These are phyloP conservation scores for Adansonia madagascariensis DNA, from an alignment of 441 rosid genomes.

Conservation along the genomic window DNA sequence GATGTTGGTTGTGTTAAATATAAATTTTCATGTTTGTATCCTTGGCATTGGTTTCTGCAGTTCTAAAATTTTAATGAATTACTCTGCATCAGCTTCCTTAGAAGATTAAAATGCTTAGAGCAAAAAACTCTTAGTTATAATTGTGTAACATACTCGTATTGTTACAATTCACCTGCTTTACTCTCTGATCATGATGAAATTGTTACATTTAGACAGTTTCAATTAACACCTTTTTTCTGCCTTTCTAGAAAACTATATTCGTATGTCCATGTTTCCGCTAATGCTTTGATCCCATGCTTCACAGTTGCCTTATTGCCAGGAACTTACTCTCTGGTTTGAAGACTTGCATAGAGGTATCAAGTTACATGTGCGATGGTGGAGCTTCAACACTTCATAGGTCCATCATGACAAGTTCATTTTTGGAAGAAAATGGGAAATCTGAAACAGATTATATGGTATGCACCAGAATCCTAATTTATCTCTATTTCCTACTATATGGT, in stretches of 20 bases:
- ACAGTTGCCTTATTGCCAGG: constrained; percentile 83
- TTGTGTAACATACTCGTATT: not conserved
- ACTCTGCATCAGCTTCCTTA: not conserved
- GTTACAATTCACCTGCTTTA: not conserved
- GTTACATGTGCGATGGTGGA: constrained; percentile 70
- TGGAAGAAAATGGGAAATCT: constrained; percentile 62
- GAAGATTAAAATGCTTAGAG: not conserved
- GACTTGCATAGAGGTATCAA: constrained; percentile 76
- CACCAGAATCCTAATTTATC: constrained; percentile 10
- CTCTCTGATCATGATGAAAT: not conserved
- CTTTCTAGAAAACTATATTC: too few species aligned
- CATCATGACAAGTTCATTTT: constrained; percentile 49
- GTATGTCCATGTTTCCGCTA: too few species aligned
- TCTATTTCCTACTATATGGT: not conserved
- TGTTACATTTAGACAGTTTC: not conserved
- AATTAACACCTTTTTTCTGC: not conserved
- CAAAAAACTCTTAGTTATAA: not conserved
- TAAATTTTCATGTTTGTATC: not conserved
- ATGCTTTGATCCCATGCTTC: constrained; percentile 16
- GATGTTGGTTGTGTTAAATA: constrained; percentile 5
- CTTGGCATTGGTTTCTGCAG: constrained; percentile 12
- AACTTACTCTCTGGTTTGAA: constrained; percentile 72
- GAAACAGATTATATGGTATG: constrained; percentile 55
- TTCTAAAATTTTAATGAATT: constrained; percentile 5
- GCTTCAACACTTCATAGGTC: constrained; percentile 53